A percentile compares a stretch with the other conserved stretches of the same genome.
Evolutionary conservation across 805 yeast genomes (phyloP).

Genomic region (Ogataea pilisensis): DNA sequence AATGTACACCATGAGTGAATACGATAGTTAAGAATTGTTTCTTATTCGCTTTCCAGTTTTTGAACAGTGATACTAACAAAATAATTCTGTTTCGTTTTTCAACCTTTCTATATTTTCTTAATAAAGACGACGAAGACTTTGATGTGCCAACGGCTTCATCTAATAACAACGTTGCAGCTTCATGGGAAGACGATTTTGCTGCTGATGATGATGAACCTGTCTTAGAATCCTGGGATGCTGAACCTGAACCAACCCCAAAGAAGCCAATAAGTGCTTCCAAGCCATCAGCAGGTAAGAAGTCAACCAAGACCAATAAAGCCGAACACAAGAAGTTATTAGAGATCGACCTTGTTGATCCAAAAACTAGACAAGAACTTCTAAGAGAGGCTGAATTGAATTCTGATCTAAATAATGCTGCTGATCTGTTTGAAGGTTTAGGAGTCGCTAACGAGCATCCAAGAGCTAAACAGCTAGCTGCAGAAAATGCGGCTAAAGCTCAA

Average conservation of each 20-base stretch:
- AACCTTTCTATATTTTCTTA: background rate
- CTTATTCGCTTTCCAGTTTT: too few species aligned
- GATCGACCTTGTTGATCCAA: constrained; percentile 66
- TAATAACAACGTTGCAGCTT: constrained; percentile 46
- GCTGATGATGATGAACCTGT: constrained; percentile 63
- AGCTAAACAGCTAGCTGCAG: constrained; percentile 34
- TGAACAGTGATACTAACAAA: too few species aligned
- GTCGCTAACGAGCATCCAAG: constrained; percentile 55
- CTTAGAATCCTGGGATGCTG: constrained; percentile 86
- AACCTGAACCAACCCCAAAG: constrained; percentile 67
- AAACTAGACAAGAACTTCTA: constrained; percentile 69
- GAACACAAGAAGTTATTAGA: constrained; percentile 40
- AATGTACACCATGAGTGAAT: too few species aligned
- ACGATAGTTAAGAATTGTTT: too few species aligned
- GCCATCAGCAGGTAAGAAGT: constrained; percentile 38
- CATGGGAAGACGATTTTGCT: constrained; percentile 73
- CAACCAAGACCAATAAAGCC: constrained; percentile 17
- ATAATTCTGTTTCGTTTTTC: too few species aligned
- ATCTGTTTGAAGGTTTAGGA: constrained; percentile 73
- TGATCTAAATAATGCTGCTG: constrained; percentile 91
- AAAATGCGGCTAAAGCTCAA: constrained; percentile 45
- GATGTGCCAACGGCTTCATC: constrained; percentile 49
- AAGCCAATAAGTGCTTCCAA: constrained; percentile 30
- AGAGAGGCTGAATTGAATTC: constrained; percentile 77
- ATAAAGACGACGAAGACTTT: constrained; percentile 81